These are phyloP conservation scores for Aspergillus piperis DNA, from an alignment of 2,329 filamentous ascomycete species.

Conservation along the genomic window DNA sequence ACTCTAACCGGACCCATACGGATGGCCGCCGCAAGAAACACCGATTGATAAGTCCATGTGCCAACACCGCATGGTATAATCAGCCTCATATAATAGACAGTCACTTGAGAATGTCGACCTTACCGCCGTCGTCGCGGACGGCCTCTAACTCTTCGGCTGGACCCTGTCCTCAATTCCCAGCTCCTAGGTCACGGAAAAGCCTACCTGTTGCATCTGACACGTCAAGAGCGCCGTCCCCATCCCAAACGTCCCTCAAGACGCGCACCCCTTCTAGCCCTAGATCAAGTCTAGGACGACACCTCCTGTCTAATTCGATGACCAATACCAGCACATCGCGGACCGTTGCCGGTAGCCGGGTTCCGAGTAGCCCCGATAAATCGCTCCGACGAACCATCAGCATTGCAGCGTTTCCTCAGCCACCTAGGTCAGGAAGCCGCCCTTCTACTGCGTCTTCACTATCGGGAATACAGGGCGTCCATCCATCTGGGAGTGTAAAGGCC, in stretches of 20 bases:
- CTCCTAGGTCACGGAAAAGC: constrained; percentile 71
- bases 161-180: constrained; percentile 72
- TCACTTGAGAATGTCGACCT: constrained; percentile 51
- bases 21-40: background rate
- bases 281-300: constrained; percentile 53
- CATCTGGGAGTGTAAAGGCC: constrained; percentile 45
- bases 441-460: constrained; percentile 56
- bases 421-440: constrained; percentile 66
- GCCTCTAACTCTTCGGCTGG: constrained; percentile 68
- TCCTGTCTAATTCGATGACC: constrained; percentile 51
- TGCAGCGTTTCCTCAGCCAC: constrained; percentile 88
- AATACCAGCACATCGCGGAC: constrained; percentile 60
- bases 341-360: constrained; percentile 56
- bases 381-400: constrained; percentile 90
- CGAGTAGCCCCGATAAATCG: constrained; percentile 62
- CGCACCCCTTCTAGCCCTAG: constrained; percentile 61
- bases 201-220: constrained; percentile 52
- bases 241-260: constrained; percentile 54
- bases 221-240: constrained; percentile 47
- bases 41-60: background rate
- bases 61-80: background rate
- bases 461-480: constrained; percentile 33
- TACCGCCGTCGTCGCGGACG: constrained; percentile 65
- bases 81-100: background rate
- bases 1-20: background rate